Evolutionary conservation across 441 rosid genomes (phyloP).

Genomic region (Theobroma grandiflorum): DNA sequence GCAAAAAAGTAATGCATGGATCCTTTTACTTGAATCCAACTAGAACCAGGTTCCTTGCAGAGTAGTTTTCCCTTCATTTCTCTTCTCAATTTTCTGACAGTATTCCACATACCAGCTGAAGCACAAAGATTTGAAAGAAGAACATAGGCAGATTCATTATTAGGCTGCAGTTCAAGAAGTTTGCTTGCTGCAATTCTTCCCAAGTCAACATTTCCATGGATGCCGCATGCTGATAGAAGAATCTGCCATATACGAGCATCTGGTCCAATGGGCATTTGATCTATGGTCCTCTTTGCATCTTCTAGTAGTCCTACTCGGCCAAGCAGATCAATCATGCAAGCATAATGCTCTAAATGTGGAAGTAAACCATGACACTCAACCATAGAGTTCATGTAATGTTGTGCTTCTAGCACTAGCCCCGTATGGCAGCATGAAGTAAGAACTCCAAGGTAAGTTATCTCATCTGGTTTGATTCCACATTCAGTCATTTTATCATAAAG

Average conservation of each 20-base stretch:
- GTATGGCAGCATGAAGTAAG: conserved; percentile 54
- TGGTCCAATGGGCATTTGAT: conserved; percentile 49
- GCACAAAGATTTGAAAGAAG: conserved; percentile 53
- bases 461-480: conserved; percentile 46
- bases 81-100: conserved; percentile 46
- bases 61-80: conserved; percentile 49
- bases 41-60: conserved; percentile 51
- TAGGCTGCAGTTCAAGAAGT: conserved; percentile 50
- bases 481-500: conserved; percentile 35
- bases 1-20: conserved; percentile 40
- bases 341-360: conserved; percentile 53
- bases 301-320: conserved; percentile 54
- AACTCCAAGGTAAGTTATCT: conserved; percentile 48
- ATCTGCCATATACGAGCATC: conserved; percentile 53
- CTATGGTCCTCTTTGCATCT: conserved; percentile 47
- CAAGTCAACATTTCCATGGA: conserved; percentile 42
- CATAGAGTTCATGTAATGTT: conserved; percentile 40
- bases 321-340: conserved; percentile 52
- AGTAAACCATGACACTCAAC: conserved; percentile 37
- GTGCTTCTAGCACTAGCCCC: conserved; percentile 40
- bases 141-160: conserved; percentile 50
- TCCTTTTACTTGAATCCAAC: conserved; percentile 50
- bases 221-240: conserved; percentile 51
- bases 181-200: conserved; percentile 48
- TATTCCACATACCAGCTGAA: conserved; percentile 46